Percentiles rank a stretch among this genome's conserved stretches.
Evolutionary conservation across 2,329 filamentous ascomycete species (phyloP).

Genomic region (Ceratocystis albifundus): DNA sequence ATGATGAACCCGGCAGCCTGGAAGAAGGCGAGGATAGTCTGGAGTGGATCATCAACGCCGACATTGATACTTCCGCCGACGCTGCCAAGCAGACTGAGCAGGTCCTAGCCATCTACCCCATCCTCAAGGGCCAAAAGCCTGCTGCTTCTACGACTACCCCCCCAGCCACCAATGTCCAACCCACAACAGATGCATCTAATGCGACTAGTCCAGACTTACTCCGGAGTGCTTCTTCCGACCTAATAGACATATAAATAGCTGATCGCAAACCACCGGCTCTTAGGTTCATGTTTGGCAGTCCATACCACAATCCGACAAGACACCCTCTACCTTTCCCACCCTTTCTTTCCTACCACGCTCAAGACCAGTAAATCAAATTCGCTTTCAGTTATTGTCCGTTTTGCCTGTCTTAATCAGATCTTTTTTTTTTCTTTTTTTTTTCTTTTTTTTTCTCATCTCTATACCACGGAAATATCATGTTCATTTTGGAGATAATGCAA

Average conservation of each 20-base stretch:
- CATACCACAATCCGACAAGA: no score
- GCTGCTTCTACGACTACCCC: conserved; percentile 46
- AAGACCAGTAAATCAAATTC: not conserved
- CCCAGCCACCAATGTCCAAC: conserved; percentile 27
- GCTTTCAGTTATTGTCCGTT: not conserved
- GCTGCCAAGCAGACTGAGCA: conserved; percentile 55
- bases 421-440: no score
- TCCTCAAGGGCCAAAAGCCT: conserved; percentile 63
- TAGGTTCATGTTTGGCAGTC: not conserved
- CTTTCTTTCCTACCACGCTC: not conserved
- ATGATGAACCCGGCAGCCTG: conserved; percentile 54
- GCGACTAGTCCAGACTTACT: conserved; percentile 2
- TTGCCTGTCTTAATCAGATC: not conserved
- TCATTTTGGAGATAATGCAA: not conserved
- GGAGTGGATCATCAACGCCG: conserved; percentile 87
- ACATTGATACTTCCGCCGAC: conserved; percentile 58
- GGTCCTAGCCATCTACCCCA: conserved; percentile 74
- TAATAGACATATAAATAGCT: conserved; percentile 20
- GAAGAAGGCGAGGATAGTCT: conserved; percentile 80
- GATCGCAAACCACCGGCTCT: not conserved
- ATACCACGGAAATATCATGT: conserved; percentile 2
- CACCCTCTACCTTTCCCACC: no score
- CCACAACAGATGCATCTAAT: not conserved
- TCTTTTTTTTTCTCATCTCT: conserved; percentile 11
- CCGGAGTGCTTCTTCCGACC: conserved; percentile 19